Percentiles rank a stretch among this genome's conserved stretches.
These are phyloP conservation scores for Lactarius deliciosus DNA, from an alignment of 768 basidiomycete genomes.

Conservation along the genomic window DNA sequence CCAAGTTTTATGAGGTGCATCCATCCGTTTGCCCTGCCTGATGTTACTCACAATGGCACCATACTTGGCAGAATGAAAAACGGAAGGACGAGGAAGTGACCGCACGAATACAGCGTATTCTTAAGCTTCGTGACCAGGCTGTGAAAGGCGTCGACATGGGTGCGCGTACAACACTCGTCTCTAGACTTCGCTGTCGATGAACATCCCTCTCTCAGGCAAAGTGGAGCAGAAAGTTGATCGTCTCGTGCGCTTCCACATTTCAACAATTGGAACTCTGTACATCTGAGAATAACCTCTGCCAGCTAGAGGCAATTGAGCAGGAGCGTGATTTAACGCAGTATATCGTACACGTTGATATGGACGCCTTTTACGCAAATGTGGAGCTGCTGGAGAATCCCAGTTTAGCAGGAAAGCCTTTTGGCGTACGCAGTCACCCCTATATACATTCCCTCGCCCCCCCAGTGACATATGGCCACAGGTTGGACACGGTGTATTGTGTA, in stretches of 20 bases:
- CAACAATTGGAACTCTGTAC: background rate
- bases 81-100: constrained; percentile 85
- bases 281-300: constrained; percentile 11
- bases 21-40: constrained; percentile 28
- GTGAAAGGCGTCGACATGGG: constrained; percentile 51
- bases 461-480: constrained; percentile 46
- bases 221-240: constrained; percentile 69
- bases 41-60: background rate
- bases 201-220: constrained; percentile 40
- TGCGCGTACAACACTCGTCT: constrained; percentile 41
- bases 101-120: constrained; percentile 66
- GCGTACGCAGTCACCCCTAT: constrained; percentile 42
- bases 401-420: constrained; percentile 72
- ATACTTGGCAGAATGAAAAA: constrained; percentile 70
- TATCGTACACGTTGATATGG: constrained; percentile 96
- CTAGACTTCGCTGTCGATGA: background rate
- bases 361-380: constrained; percentile 86
- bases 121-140: constrained; percentile 61
- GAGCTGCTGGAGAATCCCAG: constrained; percentile 66
- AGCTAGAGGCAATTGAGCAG: constrained; percentile 72
- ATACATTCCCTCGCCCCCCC: background rate
- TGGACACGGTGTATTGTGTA: constrained; percentile 79
- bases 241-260: constrained; percentile 49
- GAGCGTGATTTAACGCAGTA: constrained; percentile 76
- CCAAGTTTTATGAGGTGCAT: constrained; percentile 81